These are phyloP conservation scores for Nakaseomyces delphensis DNA, from an alignment of 1,139 yeast species.

Conservation along the genomic window DNA sequence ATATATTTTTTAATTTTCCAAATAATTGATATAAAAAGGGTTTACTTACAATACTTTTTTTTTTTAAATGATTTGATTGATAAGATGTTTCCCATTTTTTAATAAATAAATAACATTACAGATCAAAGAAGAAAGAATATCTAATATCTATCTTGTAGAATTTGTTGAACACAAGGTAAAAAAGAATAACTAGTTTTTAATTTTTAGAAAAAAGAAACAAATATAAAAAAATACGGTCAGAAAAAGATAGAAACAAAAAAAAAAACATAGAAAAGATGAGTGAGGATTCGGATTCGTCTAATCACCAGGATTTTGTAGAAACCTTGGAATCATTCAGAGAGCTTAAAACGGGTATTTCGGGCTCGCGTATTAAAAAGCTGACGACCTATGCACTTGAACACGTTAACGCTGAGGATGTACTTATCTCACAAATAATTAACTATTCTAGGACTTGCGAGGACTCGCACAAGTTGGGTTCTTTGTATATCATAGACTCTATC, in stretches of 20 bases:
- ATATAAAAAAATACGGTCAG: not conserved
- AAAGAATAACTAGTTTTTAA: no score
- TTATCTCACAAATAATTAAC: constrained; percentile 31
- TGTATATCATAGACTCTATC: constrained; percentile 87
- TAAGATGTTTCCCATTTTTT: no score
- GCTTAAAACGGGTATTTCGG: constrained; percentile 88
- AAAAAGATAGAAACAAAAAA: not conserved
- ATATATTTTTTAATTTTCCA: no score
- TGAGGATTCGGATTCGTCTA: constrained; percentile 7
- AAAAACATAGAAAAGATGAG: not conserved
- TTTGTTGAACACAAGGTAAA: no score
- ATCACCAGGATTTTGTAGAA: constrained; percentile 53
- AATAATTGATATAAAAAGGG: no score
- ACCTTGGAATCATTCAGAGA: constrained; percentile 65
- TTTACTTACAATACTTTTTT: no score
- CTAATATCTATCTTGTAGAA: no score
- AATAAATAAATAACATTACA: no score
- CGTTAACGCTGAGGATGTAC: constrained; percentile 37
- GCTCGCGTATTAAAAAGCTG: constrained; percentile 82
- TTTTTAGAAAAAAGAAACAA: not conserved
- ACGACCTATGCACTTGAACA: constrained; percentile 70
- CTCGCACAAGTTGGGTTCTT: constrained; percentile 79
- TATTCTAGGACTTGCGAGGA: constrained; percentile 70
- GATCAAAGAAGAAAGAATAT: no score
- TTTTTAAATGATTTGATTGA: no score